These are phyloP conservation scores for Wolfiporia cocos DNA, from an alignment of 1,284 basidiomycete species.

Conservation along the genomic window DNA sequence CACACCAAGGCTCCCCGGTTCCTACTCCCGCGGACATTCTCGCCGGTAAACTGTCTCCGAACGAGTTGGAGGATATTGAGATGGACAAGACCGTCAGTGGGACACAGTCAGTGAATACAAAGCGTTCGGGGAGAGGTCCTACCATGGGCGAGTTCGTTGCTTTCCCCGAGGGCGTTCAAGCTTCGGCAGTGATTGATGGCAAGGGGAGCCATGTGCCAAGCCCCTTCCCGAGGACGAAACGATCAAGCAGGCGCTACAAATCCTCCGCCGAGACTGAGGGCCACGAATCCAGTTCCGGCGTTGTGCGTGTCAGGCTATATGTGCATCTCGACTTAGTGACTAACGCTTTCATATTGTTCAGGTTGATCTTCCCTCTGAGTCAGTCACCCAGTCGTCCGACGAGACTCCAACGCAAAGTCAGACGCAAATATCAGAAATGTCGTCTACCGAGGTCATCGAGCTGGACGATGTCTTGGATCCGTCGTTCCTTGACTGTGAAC, in stretches of 20 bases:
- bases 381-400: slow-evolving; percentile 25
- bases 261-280: slow-evolving; percentile 6
- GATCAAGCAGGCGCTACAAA: slow-evolving; percentile 12
- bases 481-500: slow-evolving; percentile 58
- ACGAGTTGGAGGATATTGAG: slow-evolving; percentile 37
- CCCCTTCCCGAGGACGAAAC: slow-evolving; percentile 45
- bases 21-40: slow-evolving; percentile 63
- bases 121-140: slow-evolving; percentile 28
- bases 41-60: slow-evolving; percentile 43
- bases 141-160: slow-evolving; percentile 51
- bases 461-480: slow-evolving; percentile 79
- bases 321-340: not conserved
- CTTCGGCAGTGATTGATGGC: slow-evolving; percentile 57
- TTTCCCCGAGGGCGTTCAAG: slow-evolving; percentile 23
- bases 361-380: slow-evolving; percentile 8
- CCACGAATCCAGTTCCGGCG: not conserved
- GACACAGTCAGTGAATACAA: slow-evolving; percentile 11
- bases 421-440: slow-evolving; percentile 22
- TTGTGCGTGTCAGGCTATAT: not conserved
- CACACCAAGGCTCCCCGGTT: slow-evolving; percentile 27
- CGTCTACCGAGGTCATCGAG: slow-evolving; percentile 50
- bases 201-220: slow-evolving; percentile 47
- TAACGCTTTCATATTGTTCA: slow-evolving; percentile 1
- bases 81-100: slow-evolving; percentile 30
- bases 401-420: slow-evolving; percentile 18